Percentiles rank a stretch among this genome's conserved stretches.
Conservation (phyloP, 352 stramenopile genomes). For the Globisporangium echinulatum region DNA sequence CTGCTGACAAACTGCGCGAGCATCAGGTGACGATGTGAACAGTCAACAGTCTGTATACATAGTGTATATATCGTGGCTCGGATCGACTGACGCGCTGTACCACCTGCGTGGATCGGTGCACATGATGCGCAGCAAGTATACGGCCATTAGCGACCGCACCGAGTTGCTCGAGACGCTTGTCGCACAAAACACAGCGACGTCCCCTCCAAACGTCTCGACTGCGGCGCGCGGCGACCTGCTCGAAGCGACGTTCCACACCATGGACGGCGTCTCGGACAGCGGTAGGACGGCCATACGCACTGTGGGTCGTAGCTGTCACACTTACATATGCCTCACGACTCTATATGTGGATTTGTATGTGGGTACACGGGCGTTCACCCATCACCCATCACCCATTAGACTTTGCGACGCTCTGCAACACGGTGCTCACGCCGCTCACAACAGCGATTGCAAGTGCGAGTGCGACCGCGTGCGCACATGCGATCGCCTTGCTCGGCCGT, state of each 20-base stretch:
- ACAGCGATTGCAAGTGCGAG: constrained; percentile 24
- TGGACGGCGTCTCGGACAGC: constrained; percentile 29
- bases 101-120: too few relatives aligned
- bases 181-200: constrained; percentile 2
- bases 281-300: constrained; percentile 22
- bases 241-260: constrained; percentile 54
- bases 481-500: constrained; percentile 42
- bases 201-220: constrained; percentile 8
- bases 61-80: not conserved
- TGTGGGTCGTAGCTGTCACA: not conserved
- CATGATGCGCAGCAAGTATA: constrained; percentile 42
- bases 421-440: constrained; percentile 28
- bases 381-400: constrained; percentile 17
- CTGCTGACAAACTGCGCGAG: constrained; percentile 42
- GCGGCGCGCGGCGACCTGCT: constrained; percentile 23
- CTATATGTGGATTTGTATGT: not conserved
- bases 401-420: constrained; percentile 46
- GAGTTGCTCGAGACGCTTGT: constrained; percentile 32
- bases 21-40: constrained; percentile 31
- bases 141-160: constrained; percentile 37
- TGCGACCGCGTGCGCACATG: constrained; percentile 19
- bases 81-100: not conserved
- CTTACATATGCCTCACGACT: not conserved
- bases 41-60: too few relatives aligned
- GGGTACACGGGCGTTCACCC: too few relatives aligned